phyloP scores from a whole-genome alignment of 2,329 filamentous ascomycete genomes.

The Didymella keratinophila region DNA sequence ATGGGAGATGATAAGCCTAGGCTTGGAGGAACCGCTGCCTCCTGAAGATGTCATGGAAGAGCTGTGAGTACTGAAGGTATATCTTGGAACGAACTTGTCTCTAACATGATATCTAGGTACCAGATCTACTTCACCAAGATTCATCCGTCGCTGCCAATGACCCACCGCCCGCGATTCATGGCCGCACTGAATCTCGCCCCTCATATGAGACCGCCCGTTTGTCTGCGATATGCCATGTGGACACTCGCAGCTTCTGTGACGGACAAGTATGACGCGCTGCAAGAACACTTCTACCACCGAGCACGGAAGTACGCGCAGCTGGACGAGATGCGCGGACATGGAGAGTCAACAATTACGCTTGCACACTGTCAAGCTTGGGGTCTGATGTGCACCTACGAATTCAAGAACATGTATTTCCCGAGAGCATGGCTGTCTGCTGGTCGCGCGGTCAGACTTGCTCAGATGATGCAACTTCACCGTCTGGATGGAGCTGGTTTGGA shows the following conservation, averaged over 20 bases:
- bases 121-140: slow-evolving; percentile 91
- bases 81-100: too few relatives aligned
- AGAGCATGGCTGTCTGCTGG: slow-evolving; percentile 94
- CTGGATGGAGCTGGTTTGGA: slow-evolving; percentile 83
- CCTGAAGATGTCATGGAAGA: slow-evolving; percentile 84
- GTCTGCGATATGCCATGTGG: slow-evolving; percentile 94
- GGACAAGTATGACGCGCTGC: slow-evolving; percentile 80
- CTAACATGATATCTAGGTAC: slow-evolving; percentile 62
- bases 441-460: slow-evolving; percentile 76
- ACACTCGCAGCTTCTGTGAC: slow-evolving; percentile 85
- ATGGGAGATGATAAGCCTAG: slow-evolving; percentile 87
- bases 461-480: slow-evolving; percentile 93
- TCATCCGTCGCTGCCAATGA: slow-evolving; percentile 84
- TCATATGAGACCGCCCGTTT: slow-evolving; percentile 83
- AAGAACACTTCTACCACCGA: slow-evolving; percentile 88
- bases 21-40: slow-evolving; percentile 82
- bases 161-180: slow-evolving; percentile 86
- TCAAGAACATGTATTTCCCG: slow-evolving; percentile 97
- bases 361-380: slow-evolving; percentile 87
- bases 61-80: slow-evolving; percentile 63
- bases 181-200: slow-evolving; percentile 91
- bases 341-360: slow-evolving; percentile 85
- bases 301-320: slow-evolving; percentile 88
- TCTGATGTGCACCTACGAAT: slow-evolving; percentile 84
- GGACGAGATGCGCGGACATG: slow-evolving; percentile 91